Conservation (phyloP, 371 early-diverging fungal genomes). For the Umbelopsis sp. region DNA sequence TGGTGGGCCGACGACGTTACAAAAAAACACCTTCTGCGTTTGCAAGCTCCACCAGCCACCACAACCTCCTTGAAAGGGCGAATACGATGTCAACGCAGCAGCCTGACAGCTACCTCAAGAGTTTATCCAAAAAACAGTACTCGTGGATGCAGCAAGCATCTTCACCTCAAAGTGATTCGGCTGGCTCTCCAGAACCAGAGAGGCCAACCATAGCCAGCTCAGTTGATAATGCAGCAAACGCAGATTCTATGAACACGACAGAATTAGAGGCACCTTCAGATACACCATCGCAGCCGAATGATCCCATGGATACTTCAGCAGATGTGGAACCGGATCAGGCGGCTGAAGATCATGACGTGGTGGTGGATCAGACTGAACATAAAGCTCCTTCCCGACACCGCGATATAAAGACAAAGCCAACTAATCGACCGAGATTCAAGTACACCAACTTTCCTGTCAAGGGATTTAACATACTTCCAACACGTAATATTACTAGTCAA, state of each 20-base stretch:
- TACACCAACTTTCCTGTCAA: constrained; percentile 53
- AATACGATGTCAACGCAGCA: neutral
- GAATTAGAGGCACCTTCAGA: neutral
- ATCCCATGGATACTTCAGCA: neutral
- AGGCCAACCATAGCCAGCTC: neutral
- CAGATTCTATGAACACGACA: neutral
- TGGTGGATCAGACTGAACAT: neutral
- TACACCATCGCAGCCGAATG: neutral
- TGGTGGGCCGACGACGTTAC: no score
- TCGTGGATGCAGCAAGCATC: constrained; percentile 52
- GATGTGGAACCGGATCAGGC: neutral
- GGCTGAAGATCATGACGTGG: neutral
- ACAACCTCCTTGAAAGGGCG: constrained; percentile 9
- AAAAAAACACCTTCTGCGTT: no score
- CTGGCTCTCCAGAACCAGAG: neutral
- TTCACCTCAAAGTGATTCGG: constrained; percentile 7
- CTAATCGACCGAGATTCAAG: constrained; percentile 42
- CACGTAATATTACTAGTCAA: constrained; percentile 51
- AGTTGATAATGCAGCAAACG: neutral
- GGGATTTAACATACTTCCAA: constrained; percentile 53
- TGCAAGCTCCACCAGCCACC: neutral
- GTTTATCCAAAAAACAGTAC: constrained; percentile 53
- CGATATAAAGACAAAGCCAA: neutral
- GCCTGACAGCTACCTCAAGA: constrained; percentile 32
- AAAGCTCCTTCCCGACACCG: neutral